Base-by-base conservation (phyloP, 2,329 filamentous ascomycete genomes). In the Tolypocladium endophyticum region DNA sequence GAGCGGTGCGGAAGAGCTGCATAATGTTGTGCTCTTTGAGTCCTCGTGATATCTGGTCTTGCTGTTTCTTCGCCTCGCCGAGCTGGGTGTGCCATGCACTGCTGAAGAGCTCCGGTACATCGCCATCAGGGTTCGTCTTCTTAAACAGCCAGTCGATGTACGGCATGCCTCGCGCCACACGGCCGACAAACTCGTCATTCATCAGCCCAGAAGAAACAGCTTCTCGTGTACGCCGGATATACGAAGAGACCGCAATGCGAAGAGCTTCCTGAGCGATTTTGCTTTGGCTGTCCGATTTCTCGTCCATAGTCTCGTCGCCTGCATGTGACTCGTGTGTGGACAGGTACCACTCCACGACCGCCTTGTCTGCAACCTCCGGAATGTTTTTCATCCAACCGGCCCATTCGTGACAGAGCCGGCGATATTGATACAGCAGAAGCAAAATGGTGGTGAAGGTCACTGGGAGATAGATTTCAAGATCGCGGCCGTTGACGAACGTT, bases 351-450 rank as follows among this genome's bases (percentile, higher is more conserved):
- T 73, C 71, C 38, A 79, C 70, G 9, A 82, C 73, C 45, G 80
- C 77, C n/a, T 73, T 70, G 62, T 82, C 80, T 50, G 77, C 74
- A 35, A 82, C 70, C 7, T 73, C 74, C 55, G 77, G 76, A 52
- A 83, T 77, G 50, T 77, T 76, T 58, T 76, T 70, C 62, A 79
- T 76, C 84, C 84, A 87, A 2, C 77, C 81, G 4, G 81, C 79
- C 84, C 84, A 87, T 63, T 81, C 77, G 28, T 79, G 79, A 43
- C 78, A 79, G 7, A 84, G 76, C 2, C 72, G 73, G n/a, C 82
- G 76, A 61, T 84, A 78, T 12, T 79, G 79, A 25, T 82, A 65
- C 2, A 85, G 64, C 1, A 86, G 73, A 7, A 79, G 64, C 11
- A 72, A 65, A 5, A 86, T 73, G 64, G 86, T 85, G 3, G 76